A percentile compares a stretch with the other conserved stretches of the same genome.
Conservation (phyloP, 2,329 filamentous ascomycete genomes). For the Talaromyces sp. region DNA sequence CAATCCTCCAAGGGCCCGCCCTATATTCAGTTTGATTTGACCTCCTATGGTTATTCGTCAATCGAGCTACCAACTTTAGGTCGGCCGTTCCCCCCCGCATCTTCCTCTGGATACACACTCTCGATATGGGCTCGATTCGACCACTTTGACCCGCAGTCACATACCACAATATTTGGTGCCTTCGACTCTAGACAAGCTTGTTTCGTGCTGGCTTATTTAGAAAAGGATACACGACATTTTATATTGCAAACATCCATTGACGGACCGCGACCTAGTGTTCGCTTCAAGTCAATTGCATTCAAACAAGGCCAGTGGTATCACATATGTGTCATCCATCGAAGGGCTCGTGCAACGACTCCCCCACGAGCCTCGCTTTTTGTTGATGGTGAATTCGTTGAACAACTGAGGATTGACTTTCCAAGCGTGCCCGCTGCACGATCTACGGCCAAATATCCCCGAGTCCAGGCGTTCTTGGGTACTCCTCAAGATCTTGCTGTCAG, state of each 20-base stretch:
- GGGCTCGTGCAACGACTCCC: conserved; percentile 67
- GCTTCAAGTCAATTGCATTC: conserved; percentile 83
- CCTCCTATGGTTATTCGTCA: conserved; percentile 80
- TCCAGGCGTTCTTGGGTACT: conserved; percentile 91
- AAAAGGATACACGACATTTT: conserved; percentile 87
- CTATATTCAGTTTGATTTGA: conserved; percentile 91
- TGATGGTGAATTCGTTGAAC: conserved; percentile 89
- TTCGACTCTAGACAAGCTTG: conserved; percentile 90
- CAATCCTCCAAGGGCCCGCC: conserved; percentile 71
- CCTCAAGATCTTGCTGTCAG: conserved; percentile 79
- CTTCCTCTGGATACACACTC: conserved; percentile 80
- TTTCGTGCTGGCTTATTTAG: conserved; percentile 88
- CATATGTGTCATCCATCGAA: conserved; percentile 79
- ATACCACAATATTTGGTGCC: conserved; percentile 93
- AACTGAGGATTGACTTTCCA: conserved; percentile 85
- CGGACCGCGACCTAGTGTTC: conserved; percentile 79
- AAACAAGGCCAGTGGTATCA: conserved; percentile 84
- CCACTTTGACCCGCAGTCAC: conserved; percentile 73
- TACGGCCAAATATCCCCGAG: conserved; percentile 51
- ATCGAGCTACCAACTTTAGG: conserved; percentile 86
- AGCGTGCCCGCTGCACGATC: conserved; percentile 63
- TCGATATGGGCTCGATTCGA: conserved; percentile 86
- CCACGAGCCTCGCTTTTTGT: conserved; percentile 86
- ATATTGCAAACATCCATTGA: conserved; percentile 94
- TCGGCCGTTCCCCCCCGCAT: conserved; percentile 75